Evolutionary conservation across 768 basidiomycete species (phyloP).

Genomic region (Mycena filopes): DNA sequence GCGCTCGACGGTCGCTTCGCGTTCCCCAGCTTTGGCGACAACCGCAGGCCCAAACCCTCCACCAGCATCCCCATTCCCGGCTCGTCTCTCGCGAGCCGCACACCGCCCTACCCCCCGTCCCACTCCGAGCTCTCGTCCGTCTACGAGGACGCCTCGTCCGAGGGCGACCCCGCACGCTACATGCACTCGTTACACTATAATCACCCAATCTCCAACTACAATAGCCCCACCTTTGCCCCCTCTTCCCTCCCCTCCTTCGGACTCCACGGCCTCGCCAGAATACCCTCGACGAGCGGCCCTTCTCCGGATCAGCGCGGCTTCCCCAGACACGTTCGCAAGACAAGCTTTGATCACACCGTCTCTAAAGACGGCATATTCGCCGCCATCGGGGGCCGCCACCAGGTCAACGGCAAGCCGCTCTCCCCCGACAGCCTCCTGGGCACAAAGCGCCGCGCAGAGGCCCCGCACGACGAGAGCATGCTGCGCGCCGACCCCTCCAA

Average conservation of each 20-base stretch:
- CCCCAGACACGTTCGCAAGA: constrained; percentile 90
- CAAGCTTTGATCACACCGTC: constrained; percentile 95
- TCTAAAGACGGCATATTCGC: constrained; percentile 69
- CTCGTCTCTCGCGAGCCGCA: constrained; percentile 58
- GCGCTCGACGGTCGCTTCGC: constrained; percentile 56
- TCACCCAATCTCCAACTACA: constrained; percentile 52
- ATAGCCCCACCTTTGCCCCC: constrained; percentile 66
- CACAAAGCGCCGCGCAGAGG: constrained; percentile 83
- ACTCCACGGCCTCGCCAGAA: constrained; percentile 64
- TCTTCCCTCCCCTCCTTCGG: constrained; percentile 81
- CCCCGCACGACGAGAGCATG: constrained; percentile 83
- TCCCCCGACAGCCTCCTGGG: constrained; percentile 72
- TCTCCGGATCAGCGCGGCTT: constrained; percentile 64
- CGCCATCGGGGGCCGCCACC: constrained; percentile 75
- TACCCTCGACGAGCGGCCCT: constrained; percentile 48
- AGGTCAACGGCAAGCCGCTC: constrained; percentile 82
- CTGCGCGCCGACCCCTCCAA: constrained; percentile 81
- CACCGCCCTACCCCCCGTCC: constrained; percentile 54
- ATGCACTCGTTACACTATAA: constrained; percentile 46
- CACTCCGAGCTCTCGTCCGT: constrained; percentile 58
- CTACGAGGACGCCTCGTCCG: constrained; percentile 54
- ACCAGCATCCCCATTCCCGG: constrained; percentile 54
- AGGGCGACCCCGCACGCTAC: constrained; percentile 42
- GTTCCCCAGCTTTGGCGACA: constrained; percentile 49
- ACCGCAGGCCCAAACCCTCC: constrained; percentile 36